Base-by-base conservation (phyloP, 805 yeast genomes). In the Wickerhamiella spandovensis region DNA sequence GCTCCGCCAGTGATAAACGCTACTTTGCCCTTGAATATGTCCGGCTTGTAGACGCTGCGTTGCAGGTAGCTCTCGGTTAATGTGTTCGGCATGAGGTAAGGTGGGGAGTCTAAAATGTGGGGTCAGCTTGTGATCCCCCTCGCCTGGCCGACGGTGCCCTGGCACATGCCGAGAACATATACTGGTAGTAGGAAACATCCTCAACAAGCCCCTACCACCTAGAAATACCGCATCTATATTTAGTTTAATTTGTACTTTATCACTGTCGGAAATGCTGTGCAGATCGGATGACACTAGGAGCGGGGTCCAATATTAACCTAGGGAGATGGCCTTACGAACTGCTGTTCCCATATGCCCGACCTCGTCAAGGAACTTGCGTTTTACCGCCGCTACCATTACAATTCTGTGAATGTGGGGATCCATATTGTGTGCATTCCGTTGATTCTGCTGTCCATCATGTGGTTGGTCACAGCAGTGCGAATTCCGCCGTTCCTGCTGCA, bases 1-100 rank as follows among this genome's bases (percentile, higher is more conserved):
- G 97, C 92, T 13, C 97, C 97, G 5, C 97, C 97, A 0, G 97
- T 90, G 48, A 87, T 85, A 57, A 89, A 84, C 5, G 79, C 92
- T 2, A 86, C 95, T 64, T 88, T 88, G 13, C 84, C 94, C 51
- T 78, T 73, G 70, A 88, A 88, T 39, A 87, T 59, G 56, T 76
- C 83, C 1, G 81, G 77, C 55, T 81, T 80, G 54, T 50, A 66
- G 24, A 58, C 58, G 44, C 57, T 17, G 41, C 56, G 57, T 44
- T 60, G 47, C 24, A 64, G 55, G 47, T 58, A 65, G 17, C 54
- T 56, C 17, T 41, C 32, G 17, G 46, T 39, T 15, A 61, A 46
- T 6, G 64, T 61, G 53, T 60, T 61, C 23, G 64, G 61, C 64
- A 61, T 61, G 46, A 25, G 22, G 50, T 37, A 20, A 43, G 22